Percentiles rank a stretch among this genome's conserved stretches.
phyloP scores from a whole-genome alignment of 306 rosid species.

The Prunus salicina region DNA sequence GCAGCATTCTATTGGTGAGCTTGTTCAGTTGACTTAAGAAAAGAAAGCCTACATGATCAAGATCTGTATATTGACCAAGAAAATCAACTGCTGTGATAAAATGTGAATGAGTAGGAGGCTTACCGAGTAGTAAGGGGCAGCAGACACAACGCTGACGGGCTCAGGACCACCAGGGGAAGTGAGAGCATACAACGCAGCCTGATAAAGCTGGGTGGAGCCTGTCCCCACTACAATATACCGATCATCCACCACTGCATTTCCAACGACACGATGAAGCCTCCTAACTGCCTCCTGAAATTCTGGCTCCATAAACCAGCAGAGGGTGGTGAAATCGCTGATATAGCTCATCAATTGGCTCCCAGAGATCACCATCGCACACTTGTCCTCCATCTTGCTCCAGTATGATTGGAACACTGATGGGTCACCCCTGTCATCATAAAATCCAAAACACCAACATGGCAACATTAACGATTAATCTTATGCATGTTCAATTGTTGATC shows the following conservation, averaged over 20 bases:
- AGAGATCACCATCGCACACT: constrained; percentile 53
- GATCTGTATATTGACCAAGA: not conserved
- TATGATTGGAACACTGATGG: constrained; percentile 40
- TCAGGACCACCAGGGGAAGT: constrained; percentile 27
- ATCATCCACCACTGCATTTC: constrained; percentile 54
- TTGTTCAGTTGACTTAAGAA: not conserved
- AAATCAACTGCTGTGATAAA: not conserved
- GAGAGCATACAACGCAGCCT: constrained; percentile 63
- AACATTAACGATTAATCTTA: not conserved
- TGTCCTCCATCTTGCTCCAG: constrained; percentile 56
- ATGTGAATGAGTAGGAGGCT: constrained; percentile 2
- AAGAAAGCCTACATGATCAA: not conserved
- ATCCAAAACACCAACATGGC: not conserved
- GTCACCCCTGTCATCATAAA: constrained; percentile 56
- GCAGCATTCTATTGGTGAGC: not conserved
- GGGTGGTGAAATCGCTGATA: constrained; percentile 22
- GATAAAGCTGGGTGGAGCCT: constrained; percentile 73
- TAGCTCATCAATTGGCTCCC: constrained; percentile 63
- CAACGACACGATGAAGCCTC: constrained; percentile 53
- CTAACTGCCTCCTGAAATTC: constrained; percentile 39
- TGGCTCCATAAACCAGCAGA: constrained; percentile 66
- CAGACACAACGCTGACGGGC: constrained; percentile 57
- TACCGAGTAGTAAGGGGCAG: constrained; percentile 82
- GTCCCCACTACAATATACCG: constrained; percentile 61
- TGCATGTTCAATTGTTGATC: not conserved